These are phyloP conservation scores for Cicer cuneatum DNA, from an alignment of 306 rosid species.

Conservation along the genomic window DNA sequence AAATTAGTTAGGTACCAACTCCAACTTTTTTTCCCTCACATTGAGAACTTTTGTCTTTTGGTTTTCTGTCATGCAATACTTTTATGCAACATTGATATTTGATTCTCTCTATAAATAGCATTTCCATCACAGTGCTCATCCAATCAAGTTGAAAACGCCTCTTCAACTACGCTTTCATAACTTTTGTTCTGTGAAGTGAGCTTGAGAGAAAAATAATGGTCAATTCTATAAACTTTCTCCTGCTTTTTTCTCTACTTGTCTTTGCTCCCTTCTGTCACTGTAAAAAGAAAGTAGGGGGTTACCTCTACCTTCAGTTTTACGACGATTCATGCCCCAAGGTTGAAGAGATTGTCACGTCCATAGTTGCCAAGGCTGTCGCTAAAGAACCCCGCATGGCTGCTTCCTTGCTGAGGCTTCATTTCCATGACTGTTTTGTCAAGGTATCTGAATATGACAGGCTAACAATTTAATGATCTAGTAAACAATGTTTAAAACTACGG, in stretches of 20 bases:
- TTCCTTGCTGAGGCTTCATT: constrained; percentile 82
- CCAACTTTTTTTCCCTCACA: constrained; percentile 43
- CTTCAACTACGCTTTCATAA: constrained; percentile 34
- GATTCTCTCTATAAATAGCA: constrained; percentile 56
- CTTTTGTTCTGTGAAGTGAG: constrained; percentile 24
- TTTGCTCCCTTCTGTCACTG: constrained; percentile 63
- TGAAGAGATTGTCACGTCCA: constrained; percentile 67
- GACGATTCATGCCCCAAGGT: constrained; percentile 74
- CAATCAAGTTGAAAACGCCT: constrained; percentile 35
- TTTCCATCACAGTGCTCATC: constrained; percentile 34
- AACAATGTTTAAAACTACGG: neutral
- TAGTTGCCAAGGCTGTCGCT: constrained; percentile 72
- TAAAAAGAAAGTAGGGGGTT: constrained; percentile 44
- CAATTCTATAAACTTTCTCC: constrained; percentile 41
- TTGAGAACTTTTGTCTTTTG: constrained; percentile 17
- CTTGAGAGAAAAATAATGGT: constrained; percentile 54
- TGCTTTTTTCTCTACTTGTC: constrained; percentile 66
- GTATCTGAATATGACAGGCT: constrained; percentile 39
- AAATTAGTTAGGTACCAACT: constrained; percentile 54
- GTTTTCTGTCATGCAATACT: constrained; percentile 6
- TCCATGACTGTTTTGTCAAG: constrained; percentile 97
- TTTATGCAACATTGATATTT: constrained; percentile 10
- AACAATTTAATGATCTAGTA: neutral
- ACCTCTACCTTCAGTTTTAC: constrained; percentile 78
- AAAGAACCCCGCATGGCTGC: constrained; percentile 89